Evolutionary conservation across 345 rosid genomes (phyloP), one percentile per base, ranked within the genome.

Genomic region (Populus euphratica): DNA sequence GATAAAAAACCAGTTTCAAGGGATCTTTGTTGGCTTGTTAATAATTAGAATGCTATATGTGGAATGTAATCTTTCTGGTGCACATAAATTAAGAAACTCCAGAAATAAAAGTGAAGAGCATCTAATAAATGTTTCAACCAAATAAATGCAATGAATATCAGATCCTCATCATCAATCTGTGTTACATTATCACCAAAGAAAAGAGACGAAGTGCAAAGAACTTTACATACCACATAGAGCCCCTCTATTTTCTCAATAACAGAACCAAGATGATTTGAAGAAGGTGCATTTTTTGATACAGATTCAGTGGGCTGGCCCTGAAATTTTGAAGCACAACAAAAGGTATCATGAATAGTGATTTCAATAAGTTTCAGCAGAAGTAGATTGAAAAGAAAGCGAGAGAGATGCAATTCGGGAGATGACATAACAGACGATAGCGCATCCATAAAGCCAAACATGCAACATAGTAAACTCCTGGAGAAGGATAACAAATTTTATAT

Each of bases 191-290:
- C 54, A 49, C 18, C 54, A 17, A 16, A 49, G 54, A 16, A 49
- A 49, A 49, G 20, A 49, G 54, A 49, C 7, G 5, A 17, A 49
- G 54, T 49, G 5, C 54, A 49, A 49, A 9, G 21, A 47, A 47
- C 54, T 49, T 49, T 49, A 49, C 21, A 36, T 59, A 74, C 82
- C 82, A 41, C 49, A 39, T 74, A 79, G 5, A 79, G 78, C 8
- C 78, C 78, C 70, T 79, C 82, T 20, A 74, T 79, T 69, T 79
- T 79, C 77, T 79, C 74, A 39, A 74, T 69, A 10, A 79, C 82
- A 59, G 78, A 77, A 68, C 68, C 74, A 56, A 79, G 74, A 68
- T 78, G 78, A 59, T 74, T 74, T 36, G 82, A 73, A 14, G 71
- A 71, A 68, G 69, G 50, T 17, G 68, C 49, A 17, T 76, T 17